Conservation (phyloP, 768 basidiomycete genomes). For the Psilocybe sp. region DNA sequence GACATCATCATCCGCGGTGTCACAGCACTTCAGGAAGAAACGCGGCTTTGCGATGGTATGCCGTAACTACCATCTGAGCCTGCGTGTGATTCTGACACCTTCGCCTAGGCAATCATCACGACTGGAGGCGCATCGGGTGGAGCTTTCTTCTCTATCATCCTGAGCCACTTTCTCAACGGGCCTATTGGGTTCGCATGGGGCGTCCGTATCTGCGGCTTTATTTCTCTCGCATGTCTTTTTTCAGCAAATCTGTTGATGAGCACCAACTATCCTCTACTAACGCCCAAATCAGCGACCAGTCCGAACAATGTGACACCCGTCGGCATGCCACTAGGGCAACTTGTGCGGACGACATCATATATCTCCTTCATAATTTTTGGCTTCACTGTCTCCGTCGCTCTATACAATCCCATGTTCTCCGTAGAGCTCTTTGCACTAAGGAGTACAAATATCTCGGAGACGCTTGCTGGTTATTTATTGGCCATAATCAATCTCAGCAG, state of each 20-base stretch:
- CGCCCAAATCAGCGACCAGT: not conserved
- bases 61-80: not conserved
- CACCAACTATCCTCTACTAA: not conserved
- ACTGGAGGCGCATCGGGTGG: not conserved
- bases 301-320: not conserved
- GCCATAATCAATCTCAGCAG: conserved; percentile 4
- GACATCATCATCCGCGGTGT: conserved; percentile 1
- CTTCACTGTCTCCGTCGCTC: not conserved
- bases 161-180: not conserved
- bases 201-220: not conserved
- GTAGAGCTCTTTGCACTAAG: not conserved
- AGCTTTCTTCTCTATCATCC: not conserved
- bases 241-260: not conserved
- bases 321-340: not conserved
- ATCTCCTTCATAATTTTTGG: not conserved
- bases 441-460: not conserved
- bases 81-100: not conserved
- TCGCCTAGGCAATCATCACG: not conserved
- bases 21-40: conserved; percentile 4
- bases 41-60: conserved; percentile 5
- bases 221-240: not conserved
- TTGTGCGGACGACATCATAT: not conserved
- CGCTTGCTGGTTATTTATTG: not conserved
- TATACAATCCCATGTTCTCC: conserved; percentile 1
- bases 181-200: conserved; percentile 1